phyloP scores from a whole-genome alignment of 139 green algal species.

The Coelastrella sp. region DNA sequence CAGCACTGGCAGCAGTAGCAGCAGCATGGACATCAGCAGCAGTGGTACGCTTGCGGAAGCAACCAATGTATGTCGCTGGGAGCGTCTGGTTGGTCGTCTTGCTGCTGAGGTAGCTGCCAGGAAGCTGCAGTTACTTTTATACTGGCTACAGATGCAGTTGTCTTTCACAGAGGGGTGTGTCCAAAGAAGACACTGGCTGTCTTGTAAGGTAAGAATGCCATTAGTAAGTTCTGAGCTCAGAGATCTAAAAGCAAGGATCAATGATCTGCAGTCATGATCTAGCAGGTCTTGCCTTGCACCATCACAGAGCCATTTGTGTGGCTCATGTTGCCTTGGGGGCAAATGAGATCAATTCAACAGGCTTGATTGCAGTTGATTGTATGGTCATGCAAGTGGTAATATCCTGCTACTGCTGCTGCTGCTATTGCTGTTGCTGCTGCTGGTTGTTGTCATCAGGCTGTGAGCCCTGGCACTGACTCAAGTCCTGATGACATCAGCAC shows the following conservation, averaged over 20 bases:
- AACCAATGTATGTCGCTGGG: constrained; percentile 43
- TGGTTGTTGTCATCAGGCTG: neutral
- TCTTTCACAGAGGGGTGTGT: constrained; percentile 56
- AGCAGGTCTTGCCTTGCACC: too few species aligned
- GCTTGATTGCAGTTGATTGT: too few species aligned
- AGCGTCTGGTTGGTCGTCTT: constrained; percentile 53
- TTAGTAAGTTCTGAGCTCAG: neutral
- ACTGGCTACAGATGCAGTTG: constrained; percentile 56
- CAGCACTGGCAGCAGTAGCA: neutral
- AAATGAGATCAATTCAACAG: too few species aligned
- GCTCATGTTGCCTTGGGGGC: too few species aligned
- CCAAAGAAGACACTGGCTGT: constrained; percentile 45
- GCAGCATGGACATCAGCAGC: neutral
- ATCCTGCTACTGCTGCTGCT: too few species aligned
- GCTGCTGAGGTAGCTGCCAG: constrained; percentile 39
- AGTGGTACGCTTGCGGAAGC: constrained; percentile 29
- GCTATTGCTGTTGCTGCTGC: neutral
- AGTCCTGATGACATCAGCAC: neutral
- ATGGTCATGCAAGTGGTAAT: too few species aligned
- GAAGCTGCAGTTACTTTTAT: constrained; percentile 54
- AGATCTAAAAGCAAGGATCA: neutral
- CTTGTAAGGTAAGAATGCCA: constrained; percentile 13
- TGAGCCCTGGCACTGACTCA: neutral
- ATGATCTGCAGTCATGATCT: too few species aligned
- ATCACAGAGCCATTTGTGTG: too few species aligned